phyloP scores from a whole-genome alignment of 2,329 filamentous ascomycete genomes.

The Magnaporthiopsis poae region DNA sequence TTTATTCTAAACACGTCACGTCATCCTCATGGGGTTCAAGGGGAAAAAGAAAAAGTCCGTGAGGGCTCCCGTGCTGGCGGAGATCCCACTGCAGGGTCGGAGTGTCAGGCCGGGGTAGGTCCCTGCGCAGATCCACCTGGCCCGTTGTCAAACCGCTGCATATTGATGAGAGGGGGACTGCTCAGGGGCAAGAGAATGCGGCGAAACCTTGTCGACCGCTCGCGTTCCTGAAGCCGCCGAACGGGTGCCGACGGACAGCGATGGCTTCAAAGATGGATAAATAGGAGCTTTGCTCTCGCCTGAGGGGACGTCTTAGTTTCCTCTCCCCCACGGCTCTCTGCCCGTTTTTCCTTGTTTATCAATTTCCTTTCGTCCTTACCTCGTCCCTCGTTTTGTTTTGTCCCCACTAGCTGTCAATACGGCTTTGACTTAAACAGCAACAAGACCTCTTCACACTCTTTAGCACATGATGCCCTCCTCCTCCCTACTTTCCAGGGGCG shows the following conservation, averaged over 20 bases:
- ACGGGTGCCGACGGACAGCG: too few relatives aligned
- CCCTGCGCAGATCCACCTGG: slow-evolving; percentile 3
- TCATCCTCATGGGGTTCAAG: too few relatives aligned
- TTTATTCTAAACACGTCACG: not conserved
- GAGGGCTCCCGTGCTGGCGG: too few relatives aligned
- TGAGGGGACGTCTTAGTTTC: too few relatives aligned
- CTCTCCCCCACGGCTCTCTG: too few relatives aligned
- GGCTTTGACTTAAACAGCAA: too few relatives aligned
- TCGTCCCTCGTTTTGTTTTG: too few relatives aligned
- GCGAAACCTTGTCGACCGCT: too few relatives aligned
- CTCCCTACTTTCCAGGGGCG: slow-evolving; percentile 4
- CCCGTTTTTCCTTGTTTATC: too few relatives aligned
- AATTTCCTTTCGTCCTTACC: too few relatives aligned
- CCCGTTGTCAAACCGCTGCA: not conserved
- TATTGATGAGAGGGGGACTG: not conserved
- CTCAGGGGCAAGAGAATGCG: not conserved
- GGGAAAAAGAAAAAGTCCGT: not conserved
- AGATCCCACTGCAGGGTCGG: not conserved
- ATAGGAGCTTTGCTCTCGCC: not conserved
- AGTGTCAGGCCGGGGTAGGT: not conserved
- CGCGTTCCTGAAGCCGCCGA: too few relatives aligned
- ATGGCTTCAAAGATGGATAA: slow-evolving; percentile 1
- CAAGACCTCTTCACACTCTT: not conserved
- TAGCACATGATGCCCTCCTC: slow-evolving; percentile 3
- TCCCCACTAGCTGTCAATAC: too few relatives aligned